These are phyloP conservation scores for Corchorus capsularis DNA, from an alignment of 345 rosid genomes.

Conservation along the genomic window DNA sequence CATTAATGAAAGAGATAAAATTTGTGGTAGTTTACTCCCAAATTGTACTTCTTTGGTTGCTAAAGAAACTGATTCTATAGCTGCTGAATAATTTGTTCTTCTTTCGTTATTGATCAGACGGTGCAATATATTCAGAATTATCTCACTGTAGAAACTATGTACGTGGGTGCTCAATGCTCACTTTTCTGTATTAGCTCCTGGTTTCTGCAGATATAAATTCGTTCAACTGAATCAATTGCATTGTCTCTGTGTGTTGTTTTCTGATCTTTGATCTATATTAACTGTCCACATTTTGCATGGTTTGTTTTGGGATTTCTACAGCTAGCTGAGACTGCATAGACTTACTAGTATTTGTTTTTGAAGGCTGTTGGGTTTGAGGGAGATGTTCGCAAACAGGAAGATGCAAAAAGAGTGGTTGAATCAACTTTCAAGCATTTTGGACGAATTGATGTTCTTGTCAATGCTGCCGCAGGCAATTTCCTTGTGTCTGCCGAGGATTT, in stretches of 20 bases:
- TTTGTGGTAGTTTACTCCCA: background rate
- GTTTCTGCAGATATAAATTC: background rate
- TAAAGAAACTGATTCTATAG: background rate
- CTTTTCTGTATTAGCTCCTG: background rate
- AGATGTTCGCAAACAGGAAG: conserved; percentile 78
- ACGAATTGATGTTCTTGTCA: conserved; percentile 66
- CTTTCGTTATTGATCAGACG: too few species aligned
- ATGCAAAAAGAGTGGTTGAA: conserved; percentile 70
- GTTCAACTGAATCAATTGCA: background rate
- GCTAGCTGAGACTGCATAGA: background rate
- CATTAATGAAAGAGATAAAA: too few species aligned
- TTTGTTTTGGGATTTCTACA: background rate
- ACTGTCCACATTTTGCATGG: background rate
- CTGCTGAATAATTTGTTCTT: too few species aligned
- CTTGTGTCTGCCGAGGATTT: conserved; percentile 76
- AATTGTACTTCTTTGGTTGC: background rate
- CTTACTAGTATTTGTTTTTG: conserved; percentile 1
- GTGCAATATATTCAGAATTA: background rate
- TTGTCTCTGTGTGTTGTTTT: background rate
- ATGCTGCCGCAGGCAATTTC: conserved; percentile 86
- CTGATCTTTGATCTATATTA: background rate
- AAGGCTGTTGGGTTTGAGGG: conserved; percentile 89
- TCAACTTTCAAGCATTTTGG: conserved; percentile 69
- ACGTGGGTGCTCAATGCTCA: background rate
- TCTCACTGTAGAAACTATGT: background rate